phyloP scores from a whole-genome alignment of 2,329 filamentous ascomycete species.

The Diplodia mutila region DNA sequence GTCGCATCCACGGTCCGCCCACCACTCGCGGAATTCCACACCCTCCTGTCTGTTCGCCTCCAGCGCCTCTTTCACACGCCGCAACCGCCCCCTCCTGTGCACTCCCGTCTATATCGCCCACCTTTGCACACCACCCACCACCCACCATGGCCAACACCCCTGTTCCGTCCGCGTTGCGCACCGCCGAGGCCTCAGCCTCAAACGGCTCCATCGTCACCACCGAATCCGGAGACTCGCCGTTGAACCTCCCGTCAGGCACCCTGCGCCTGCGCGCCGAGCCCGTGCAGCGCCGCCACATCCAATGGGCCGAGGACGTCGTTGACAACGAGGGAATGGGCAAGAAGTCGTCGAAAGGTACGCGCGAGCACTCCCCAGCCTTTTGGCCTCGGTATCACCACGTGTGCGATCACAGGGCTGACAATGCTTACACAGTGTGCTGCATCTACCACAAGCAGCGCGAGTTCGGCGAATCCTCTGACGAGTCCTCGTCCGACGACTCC shows the following conservation, averaged over 20 bases:
- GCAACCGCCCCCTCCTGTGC: slow-evolving; percentile 11
- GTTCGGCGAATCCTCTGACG: slow-evolving; percentile 65
- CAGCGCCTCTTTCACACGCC: slow-evolving; percentile 18
- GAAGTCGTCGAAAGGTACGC: slow-evolving; percentile 88
- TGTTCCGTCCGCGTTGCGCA: slow-evolving; percentile 31
- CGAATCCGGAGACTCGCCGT: slow-evolving; percentile 40
- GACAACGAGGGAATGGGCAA: slow-evolving; percentile 94
- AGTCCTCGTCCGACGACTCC: slow-evolving; percentile 72
- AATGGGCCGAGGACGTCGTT: slow-evolving; percentile 90
- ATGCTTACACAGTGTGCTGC: slow-evolving; percentile 77
- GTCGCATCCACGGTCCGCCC: slow-evolving; percentile 27
- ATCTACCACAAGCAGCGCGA: slow-evolving; percentile 87
- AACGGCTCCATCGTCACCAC: slow-evolving; percentile 35
- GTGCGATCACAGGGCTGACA: slow-evolving; percentile 27
- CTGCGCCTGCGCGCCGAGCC: slow-evolving; percentile 49
- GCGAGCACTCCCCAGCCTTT: neutral
- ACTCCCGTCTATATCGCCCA: slow-evolving; percentile 6
- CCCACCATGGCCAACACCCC: slow-evolving; percentile 31
- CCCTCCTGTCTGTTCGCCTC: slow-evolving; percentile 1
- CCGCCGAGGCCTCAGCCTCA: slow-evolving; percentile 21
- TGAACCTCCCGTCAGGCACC: slow-evolving; percentile 40
- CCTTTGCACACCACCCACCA: slow-evolving; percentile 31
- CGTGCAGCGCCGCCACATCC: slow-evolving; percentile 65
- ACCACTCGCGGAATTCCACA: slow-evolving; percentile 30
- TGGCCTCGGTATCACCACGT: neutral